These are phyloP conservation scores for Gigaspora rosea DNA, from an alignment of 192 early-diverging fungal species.

Conservation along the genomic window DNA sequence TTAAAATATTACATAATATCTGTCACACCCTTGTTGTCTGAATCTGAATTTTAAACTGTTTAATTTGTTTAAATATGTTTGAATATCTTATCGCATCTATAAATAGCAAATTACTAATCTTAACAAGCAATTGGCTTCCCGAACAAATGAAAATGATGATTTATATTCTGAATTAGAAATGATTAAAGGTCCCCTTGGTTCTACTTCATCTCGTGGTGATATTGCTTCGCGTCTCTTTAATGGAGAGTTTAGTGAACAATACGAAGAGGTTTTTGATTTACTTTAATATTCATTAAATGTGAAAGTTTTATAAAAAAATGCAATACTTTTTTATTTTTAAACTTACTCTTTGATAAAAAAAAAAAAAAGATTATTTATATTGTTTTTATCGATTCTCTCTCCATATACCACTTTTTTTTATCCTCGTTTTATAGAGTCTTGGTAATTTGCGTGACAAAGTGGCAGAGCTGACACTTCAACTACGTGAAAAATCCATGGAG, in stretches of 20 bases:
- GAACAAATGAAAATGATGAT: slow-evolving; percentile 17
- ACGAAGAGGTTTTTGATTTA: slow-evolving; percentile 15
- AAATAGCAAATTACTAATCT: slow-evolving; percentile 26
- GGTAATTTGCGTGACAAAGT: slow-evolving; percentile 39
- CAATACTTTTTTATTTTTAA: too few relatives aligned
- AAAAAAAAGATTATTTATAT: too few relatives aligned
- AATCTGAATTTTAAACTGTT: too few relatives aligned
- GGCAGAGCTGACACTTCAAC: slow-evolving; percentile 43
- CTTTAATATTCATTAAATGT: neutral
- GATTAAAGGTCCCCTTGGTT: slow-evolving; percentile 24
- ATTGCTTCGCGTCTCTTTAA: slow-evolving; percentile 25
- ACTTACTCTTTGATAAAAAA: too few relatives aligned
- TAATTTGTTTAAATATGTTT: neutral
- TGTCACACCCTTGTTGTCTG: too few relatives aligned
- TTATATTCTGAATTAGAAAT: slow-evolving; percentile 17
- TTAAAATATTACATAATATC: too few relatives aligned
- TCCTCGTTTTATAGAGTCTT: slow-evolving; percentile 10
- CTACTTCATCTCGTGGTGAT: slow-evolving; percentile 5
- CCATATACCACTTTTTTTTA: too few relatives aligned
- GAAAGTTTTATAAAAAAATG: too few relatives aligned
- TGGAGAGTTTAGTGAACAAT: slow-evolving; percentile 33
- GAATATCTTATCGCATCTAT: neutral
- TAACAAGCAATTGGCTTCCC: slow-evolving; percentile 18
- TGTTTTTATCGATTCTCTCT: neutral
- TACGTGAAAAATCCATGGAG: slow-evolving; percentile 45